Percentiles rank a stretch among this genome's conserved stretches.
phyloP scores from a whole-genome alignment of 1,139 yeast genomes.

The Geotrichum siamense region DNA sequence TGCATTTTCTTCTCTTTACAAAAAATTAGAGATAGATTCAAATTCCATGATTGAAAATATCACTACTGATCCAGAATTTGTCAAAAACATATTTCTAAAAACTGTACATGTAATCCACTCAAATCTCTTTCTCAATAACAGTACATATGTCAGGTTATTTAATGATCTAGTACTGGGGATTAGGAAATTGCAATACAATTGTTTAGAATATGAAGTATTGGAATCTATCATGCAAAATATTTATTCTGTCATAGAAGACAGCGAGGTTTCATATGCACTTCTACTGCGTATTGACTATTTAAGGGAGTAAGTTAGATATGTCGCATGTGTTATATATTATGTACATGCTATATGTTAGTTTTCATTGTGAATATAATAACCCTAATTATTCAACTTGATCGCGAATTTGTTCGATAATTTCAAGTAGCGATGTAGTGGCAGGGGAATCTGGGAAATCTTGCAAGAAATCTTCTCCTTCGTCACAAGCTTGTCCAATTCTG shows the following conservation, averaged over 20 bases:
- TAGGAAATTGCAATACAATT: no score
- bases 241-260: slow-evolving; percentile 8
- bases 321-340: slow-evolving; percentile 2
- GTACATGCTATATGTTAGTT: slow-evolving; percentile 5
- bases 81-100: no score
- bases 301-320: not conserved
- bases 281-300: slow-evolving; percentile 12
- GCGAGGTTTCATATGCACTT: slow-evolving; percentile 12
- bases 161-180: no score
- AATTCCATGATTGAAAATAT: no score
- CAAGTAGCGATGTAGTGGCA: slow-evolving; percentile 77
- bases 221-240: slow-evolving; percentile 1
- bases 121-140: no score
- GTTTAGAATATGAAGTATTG: no score
- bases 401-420: slow-evolving; percentile 57
- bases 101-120: no score
- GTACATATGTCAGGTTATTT: no score
- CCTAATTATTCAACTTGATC: slow-evolving; percentile 11
- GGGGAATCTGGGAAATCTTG: slow-evolving; percentile 88
- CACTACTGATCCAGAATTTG: not conserved
- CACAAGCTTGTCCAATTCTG: slow-evolving; percentile 84
- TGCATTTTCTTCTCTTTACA: not conserved
- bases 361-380: not conserved
- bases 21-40: no score
- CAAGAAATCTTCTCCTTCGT: slow-evolving; percentile 71